Percentiles rank a stretch among this genome's conserved stretches.
These are phyloP conservation scores for Paramecium pentaurelia DNA, from an alignment of 73 alveolate genomes.

Conservation along the genomic window DNA sequence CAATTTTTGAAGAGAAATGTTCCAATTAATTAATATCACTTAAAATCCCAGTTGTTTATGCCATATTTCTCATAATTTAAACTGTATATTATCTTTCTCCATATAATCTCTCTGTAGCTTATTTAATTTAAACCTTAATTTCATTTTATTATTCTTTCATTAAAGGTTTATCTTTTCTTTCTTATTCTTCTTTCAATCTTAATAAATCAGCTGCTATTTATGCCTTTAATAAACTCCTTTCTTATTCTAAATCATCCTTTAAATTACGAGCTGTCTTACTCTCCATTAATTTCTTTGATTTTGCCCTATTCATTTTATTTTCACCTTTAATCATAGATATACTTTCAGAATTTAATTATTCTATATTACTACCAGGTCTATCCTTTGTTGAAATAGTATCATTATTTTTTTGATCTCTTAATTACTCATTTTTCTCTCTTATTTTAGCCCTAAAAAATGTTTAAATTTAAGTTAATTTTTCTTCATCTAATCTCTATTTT, in stretches of 20 bases:
- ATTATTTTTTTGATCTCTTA: background rate
- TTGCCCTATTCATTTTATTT: background rate
- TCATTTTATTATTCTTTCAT: constrained; percentile 16
- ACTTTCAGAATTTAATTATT: background rate
- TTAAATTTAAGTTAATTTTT: background rate
- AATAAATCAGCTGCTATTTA: background rate
- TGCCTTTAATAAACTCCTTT: background rate
- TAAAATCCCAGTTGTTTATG: background rate
- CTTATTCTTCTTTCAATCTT: background rate
- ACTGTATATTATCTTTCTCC: constrained; percentile 26
- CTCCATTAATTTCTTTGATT: background rate
- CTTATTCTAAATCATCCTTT: constrained; percentile 14
- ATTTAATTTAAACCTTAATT: background rate
- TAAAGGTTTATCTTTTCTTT: background rate
- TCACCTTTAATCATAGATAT: background rate
- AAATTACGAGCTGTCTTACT: background rate
- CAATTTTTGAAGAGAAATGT: background rate
- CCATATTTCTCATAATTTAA: background rate
- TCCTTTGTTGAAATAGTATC: background rate
- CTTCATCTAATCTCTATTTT: background rate
- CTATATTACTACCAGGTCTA: background rate
- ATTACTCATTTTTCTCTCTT: background rate
- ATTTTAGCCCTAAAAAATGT: background rate
- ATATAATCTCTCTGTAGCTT: constrained; percentile 39
- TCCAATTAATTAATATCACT: constrained; percentile 23